Percentiles rank a stretch among this genome's conserved stretches.
phyloP scores from a whole-genome alignment of 2,329 filamentous ascomycete species.

The Ophiosphaerella korrae region DNA sequence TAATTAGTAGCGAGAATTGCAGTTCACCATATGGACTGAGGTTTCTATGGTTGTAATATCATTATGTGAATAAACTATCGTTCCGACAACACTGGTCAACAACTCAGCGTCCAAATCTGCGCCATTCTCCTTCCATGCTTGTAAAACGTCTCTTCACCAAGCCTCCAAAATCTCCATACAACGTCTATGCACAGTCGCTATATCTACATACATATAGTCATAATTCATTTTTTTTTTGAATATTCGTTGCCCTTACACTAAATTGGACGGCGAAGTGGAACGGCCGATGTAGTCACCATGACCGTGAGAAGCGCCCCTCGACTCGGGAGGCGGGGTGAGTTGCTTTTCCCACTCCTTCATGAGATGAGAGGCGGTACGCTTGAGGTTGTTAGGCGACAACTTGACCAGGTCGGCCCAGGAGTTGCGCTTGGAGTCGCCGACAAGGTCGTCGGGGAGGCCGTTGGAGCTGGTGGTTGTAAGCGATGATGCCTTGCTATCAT shows the following conservation, averaged over 20 bases:
- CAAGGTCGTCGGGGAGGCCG: slow-evolving; percentile 27
- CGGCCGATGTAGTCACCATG: slow-evolving; percentile 45
- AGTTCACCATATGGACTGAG: too few relatives aligned
- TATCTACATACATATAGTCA: slow-evolving; percentile 39
- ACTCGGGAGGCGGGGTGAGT: slow-evolving; percentile 58
- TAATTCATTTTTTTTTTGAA: slow-evolving; percentile 21
- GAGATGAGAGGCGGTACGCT: slow-evolving; percentile 79
- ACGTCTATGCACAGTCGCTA: slow-evolving; percentile 32
- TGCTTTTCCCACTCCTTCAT: slow-evolving; percentile 93
- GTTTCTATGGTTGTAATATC: neutral
- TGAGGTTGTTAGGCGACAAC: slow-evolving; percentile 75
- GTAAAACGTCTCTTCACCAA: slow-evolving; percentile 22
- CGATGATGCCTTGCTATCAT: slow-evolving; percentile 47
- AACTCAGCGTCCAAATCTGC: slow-evolving; percentile 13
- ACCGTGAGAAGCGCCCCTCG: slow-evolving; percentile 34
- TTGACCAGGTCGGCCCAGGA: slow-evolving; percentile 73
- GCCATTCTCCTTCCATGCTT: slow-evolving; percentile 20
- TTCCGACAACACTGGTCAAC: slow-evolving; percentile 11
- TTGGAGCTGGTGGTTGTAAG: slow-evolving; percentile 39
- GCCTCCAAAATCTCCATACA: slow-evolving; percentile 17
- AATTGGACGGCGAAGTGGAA: slow-evolving; percentile 28
- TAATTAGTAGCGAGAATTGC: too few relatives aligned
- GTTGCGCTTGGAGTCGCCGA: slow-evolving; percentile 42
- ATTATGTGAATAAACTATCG: slow-evolving; percentile 12
- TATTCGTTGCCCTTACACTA: slow-evolving; percentile 29